Conservation (phyloP, 2,329 filamentous ascomycete genomes). For the Xylariaceae sp. region DNA sequence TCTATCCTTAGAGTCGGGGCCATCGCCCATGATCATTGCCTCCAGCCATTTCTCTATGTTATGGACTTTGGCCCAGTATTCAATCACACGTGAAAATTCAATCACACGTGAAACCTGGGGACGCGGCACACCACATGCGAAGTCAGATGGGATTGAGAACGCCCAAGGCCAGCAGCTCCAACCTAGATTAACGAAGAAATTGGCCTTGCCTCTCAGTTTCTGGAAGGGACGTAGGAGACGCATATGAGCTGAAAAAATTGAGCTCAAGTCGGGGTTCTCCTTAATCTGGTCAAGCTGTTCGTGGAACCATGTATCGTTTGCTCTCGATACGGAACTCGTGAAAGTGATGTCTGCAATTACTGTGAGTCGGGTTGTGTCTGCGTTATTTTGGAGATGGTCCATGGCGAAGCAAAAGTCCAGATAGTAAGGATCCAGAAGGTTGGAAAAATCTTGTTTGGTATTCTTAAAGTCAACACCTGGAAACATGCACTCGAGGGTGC, state of each 20-base stretch:
- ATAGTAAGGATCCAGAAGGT: neutral
- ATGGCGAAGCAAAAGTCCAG: conserved; percentile 12
- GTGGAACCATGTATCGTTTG: neutral
- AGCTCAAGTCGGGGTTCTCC: neutral
- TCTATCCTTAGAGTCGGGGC: no score
- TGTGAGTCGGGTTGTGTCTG: conserved; percentile 3
- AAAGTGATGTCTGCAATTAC: neutral
- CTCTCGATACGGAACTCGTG: neutral
- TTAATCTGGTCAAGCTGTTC: neutral
- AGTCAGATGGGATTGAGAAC: neutral
- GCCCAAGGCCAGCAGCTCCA: conserved; percentile 6
- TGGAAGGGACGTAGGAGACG: conserved; percentile 1
- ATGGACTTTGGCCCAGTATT: neutral
- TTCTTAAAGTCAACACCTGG: neutral
- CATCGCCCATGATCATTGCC: neutral
- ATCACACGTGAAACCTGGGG: neutral
- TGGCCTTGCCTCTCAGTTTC: conserved; percentile 3
- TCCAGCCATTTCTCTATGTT: neutral
- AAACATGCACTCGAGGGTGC: conserved; percentile 9
- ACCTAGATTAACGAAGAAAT: conserved; percentile 12
- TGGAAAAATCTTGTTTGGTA: no score
- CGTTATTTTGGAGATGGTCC: conserved; percentile 7
- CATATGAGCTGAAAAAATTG: neutral
- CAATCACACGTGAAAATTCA: no score
- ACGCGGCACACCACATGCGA: neutral